phyloP scores from a whole-genome alignment of 202 grass and related monocot species.

The Schoenoplectus triqueter region DNA sequence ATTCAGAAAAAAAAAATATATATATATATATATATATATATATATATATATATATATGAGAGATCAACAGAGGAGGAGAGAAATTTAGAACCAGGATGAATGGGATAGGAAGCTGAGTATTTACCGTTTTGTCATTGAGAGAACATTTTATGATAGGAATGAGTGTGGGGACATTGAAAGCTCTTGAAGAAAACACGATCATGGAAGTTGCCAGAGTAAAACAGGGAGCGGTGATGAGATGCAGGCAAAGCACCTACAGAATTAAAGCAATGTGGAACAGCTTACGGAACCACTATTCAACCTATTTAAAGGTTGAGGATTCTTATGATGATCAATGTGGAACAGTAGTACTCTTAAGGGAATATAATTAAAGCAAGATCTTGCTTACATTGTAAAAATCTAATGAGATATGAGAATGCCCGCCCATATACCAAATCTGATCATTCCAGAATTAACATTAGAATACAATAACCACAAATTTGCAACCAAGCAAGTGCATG shows the following conservation, averaged over 20 bases:
- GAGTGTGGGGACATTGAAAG: conserved; percentile 75
- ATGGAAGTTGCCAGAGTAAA: conserved; percentile 80
- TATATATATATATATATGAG: conserved; percentile 9
- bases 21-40: too few species aligned
- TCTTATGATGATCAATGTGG: neutral
- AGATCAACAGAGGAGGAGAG: conserved; percentile 16
- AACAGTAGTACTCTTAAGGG: neutral
- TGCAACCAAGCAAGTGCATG: neutral
- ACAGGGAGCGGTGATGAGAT: conserved; percentile 75
- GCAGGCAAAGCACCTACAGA: conserved; percentile 76
- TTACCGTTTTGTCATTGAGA: conserved; percentile 70
- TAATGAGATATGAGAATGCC: conserved; percentile 90
- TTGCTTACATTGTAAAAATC: conserved; percentile 93
- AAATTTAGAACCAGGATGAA: conserved; percentile 39
- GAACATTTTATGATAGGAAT: conserved; percentile 83
- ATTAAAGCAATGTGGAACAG: neutral
- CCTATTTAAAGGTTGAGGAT: neutral
- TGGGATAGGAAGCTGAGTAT: conserved; percentile 27
- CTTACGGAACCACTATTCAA: conserved; percentile 19
- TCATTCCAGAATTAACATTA: conserved; percentile 36
- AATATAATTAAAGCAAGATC: conserved; percentile 15
- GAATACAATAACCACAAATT: conserved; percentile 11
- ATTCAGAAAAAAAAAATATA: conserved; percentile 40
- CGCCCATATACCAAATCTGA: conserved; percentile 99
- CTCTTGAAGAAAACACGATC: conserved; percentile 94